Evolutionary conservation across 78 protist genomes (phyloP).

Genomic region (Dictyostelium brefeldianum): DNA sequence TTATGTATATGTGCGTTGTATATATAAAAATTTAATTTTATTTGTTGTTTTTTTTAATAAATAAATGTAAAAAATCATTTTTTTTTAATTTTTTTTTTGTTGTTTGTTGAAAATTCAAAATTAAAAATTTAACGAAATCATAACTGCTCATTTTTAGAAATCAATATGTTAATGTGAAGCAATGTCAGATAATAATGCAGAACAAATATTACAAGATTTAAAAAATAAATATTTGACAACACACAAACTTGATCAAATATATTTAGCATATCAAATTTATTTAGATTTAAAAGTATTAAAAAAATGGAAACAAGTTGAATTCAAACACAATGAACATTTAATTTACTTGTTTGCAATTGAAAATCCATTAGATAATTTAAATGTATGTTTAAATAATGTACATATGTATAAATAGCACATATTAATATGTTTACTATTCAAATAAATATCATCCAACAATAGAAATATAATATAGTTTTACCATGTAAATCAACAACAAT

Average conservation of each 20-base stretch:
- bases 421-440: background rate
- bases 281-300: slow-evolving; percentile 8
- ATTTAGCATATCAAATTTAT: slow-evolving; percentile 43
- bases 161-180: too few relatives aligned
- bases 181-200: background rate
- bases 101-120: too few relatives aligned
- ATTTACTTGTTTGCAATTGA: background rate
- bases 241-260: background rate
- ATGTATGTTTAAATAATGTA: background rate
- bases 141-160: too few relatives aligned
- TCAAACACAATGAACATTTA: background rate
- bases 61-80: too few relatives aligned
- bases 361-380: background rate
- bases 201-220: background rate
- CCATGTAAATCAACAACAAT: slow-evolving; percentile 16
- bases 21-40: too few relatives aligned
- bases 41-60: too few relatives aligned
- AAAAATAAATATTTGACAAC: background rate
- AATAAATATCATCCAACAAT: background rate
- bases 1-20: too few relatives aligned
- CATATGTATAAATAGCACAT: background rate
- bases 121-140: background rate
- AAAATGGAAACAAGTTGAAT: slow-evolving; percentile 18
- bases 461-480: slow-evolving; percentile 10
- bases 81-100: too few relatives aligned